Percentiles rank a stretch among this genome's conserved stretches.
These are phyloP conservation scores for Iris pallida DNA, from an alignment of 116 monocot genomes.

Conservation along the genomic window DNA sequence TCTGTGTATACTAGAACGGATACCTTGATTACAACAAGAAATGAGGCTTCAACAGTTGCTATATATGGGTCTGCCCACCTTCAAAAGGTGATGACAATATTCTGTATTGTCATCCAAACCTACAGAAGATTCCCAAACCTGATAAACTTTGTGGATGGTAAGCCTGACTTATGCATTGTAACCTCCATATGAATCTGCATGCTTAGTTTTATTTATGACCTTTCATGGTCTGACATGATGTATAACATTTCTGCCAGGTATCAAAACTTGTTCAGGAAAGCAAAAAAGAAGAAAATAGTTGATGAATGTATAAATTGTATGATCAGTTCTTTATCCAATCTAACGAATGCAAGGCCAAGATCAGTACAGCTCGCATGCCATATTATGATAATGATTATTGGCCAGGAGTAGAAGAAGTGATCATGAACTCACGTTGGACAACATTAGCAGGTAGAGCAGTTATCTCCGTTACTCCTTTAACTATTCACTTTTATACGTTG, in stretches of 20 bases:
- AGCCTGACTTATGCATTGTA: conserved; percentile 4
- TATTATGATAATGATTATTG: conserved; percentile 50
- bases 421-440: conserved; percentile 67
- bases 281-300: conserved; percentile 26
- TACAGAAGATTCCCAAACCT: conserved; percentile 47
- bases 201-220: neutral
- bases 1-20: conserved; percentile 31
- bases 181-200: neutral
- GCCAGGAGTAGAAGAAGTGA: conserved; percentile 37
- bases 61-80: conserved; percentile 54
- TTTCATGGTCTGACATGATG: conserved; percentile 1
- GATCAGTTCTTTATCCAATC: conserved; percentile 32
- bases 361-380: conserved; percentile 40
- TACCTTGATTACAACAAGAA: conserved; percentile 52
- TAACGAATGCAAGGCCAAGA: conserved; percentile 28
- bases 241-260: conserved; percentile 37
- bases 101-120: conserved; percentile 42
- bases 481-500: neutral
- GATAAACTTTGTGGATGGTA: conserved; percentile 49
- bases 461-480: conserved; percentile 1
- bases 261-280: conserved; percentile 33
- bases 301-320: conserved; percentile 36
- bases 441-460: conserved; percentile 69
- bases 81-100: conserved; percentile 41
- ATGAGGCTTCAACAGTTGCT: conserved; percentile 36